Conservation (phyloP, 2,329 filamentous ascomycete species). For the Chaetothyriales sp. region DNA sequence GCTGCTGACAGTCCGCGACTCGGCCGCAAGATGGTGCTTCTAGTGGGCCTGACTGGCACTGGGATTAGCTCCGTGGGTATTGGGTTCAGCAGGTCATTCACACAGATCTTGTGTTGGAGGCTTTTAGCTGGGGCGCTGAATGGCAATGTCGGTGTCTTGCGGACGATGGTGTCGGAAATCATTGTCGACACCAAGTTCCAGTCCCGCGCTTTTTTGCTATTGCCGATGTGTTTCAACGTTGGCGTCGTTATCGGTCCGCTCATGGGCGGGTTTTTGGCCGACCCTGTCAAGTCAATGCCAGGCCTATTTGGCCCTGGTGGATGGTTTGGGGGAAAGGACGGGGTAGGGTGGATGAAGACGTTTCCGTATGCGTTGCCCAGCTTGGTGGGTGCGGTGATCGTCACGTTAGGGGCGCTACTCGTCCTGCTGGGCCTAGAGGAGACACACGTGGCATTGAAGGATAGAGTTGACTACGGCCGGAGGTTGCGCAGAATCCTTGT, state of each 20-base stretch:
- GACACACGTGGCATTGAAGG: constrained; percentile 27
- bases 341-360: constrained; percentile 49
- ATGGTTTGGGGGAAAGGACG: constrained; percentile 41
- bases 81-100: constrained; percentile 53
- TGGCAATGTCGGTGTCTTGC: constrained; percentile 61
- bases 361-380: constrained; percentile 61
- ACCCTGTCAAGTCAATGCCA: constrained; percentile 51
- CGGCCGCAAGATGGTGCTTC: constrained; percentile 63
- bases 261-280: constrained; percentile 53
- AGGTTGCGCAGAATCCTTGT: constrained; percentile 12
- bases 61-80: constrained; percentile 53
- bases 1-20: constrained; percentile 50
- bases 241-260: constrained; percentile 34
- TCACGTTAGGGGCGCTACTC: constrained; percentile 40
- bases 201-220: constrained; percentile 43
- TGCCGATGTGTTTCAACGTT: constrained; percentile 58
- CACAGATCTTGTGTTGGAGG: constrained; percentile 50
- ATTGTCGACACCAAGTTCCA: constrained; percentile 54
- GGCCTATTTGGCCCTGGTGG: constrained; percentile 48
- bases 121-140: constrained; percentile 54
- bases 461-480: constrained; percentile 30
- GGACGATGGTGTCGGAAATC: constrained; percentile 61
- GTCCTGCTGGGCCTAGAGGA: constrained; percentile 56
- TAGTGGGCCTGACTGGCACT: constrained; percentile 63
- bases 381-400: constrained; percentile 49